Evolutionary conservation across 1,139 yeast genomes (phyloP).

Genomic region (Yamadazyma diospyri): DNA sequence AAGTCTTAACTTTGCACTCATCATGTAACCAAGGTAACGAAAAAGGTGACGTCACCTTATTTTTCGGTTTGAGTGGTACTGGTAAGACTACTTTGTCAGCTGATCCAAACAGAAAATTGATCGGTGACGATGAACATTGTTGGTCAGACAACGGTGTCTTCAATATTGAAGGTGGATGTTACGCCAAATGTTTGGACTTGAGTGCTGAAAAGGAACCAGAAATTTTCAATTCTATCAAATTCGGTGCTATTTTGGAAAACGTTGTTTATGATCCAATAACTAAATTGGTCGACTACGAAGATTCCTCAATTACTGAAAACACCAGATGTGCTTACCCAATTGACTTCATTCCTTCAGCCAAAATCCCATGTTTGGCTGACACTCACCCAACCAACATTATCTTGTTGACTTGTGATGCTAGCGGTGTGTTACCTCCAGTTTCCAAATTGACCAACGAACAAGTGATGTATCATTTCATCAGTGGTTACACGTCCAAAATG

Average conservation of each 20-base stretch:
- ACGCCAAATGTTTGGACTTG: slow-evolving; percentile 94
- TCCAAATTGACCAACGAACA: slow-evolving; percentile 91
- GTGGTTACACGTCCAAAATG: slow-evolving; percentile 99
- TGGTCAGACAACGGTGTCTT: slow-evolving; percentile 98
- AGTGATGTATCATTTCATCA: slow-evolving; percentile 98
- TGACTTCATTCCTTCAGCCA: slow-evolving; percentile 93
- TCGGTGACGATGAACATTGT: slow-evolving; percentile 99
- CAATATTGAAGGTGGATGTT: slow-evolving; percentile 99
- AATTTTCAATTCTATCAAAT: slow-evolving; percentile 90
- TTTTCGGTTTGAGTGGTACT: slow-evolving; percentile 96
- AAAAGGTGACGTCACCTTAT: slow-evolving; percentile 81
- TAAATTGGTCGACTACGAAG: slow-evolving; percentile 83
- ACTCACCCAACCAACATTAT: slow-evolving; percentile 90
- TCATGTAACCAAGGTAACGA: slow-evolving; percentile 86
- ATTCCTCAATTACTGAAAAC: slow-evolving; percentile 85
- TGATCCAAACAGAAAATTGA: slow-evolving; percentile 88
- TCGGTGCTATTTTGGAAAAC: slow-evolving; percentile 92
- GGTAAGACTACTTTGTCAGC: slow-evolving; percentile 98
- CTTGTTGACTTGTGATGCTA: slow-evolving; percentile 94
- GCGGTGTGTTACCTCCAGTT: slow-evolving; percentile 97
- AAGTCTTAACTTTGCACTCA: slow-evolving; percentile 91
- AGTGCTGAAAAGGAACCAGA: slow-evolving; percentile 95
- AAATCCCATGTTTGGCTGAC: slow-evolving; percentile 90
- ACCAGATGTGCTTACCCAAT: slow-evolving; percentile 99
- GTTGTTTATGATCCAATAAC: slow-evolving; percentile 79